Evolutionary conservation across 305 asterid genomes (phyloP).

Genomic region (Nicotiana rustica): DNA sequence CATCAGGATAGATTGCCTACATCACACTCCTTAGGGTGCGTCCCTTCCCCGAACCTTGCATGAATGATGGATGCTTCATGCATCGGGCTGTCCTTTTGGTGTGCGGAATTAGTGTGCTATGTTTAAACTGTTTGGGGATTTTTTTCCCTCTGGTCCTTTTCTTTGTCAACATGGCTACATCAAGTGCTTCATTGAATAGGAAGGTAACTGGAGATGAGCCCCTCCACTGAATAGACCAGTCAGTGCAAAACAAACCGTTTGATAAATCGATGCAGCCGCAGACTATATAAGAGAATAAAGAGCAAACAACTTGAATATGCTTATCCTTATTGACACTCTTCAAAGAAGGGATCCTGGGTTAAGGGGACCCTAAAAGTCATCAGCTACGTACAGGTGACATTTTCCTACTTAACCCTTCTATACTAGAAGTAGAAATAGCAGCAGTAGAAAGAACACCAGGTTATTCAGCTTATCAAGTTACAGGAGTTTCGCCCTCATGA

Average conservation of each 20-base stretch:
- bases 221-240: background rate
- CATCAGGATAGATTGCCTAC: too few relatives aligned
- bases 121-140: too few relatives aligned
- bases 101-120: too few relatives aligned
- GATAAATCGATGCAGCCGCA: background rate
- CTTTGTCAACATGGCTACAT: background rate
- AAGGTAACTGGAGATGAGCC: background rate
- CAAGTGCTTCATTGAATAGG: background rate
- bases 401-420: background rate
- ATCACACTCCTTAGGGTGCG: too few relatives aligned
- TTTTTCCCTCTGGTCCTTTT: background rate
- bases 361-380: background rate
- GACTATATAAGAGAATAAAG: background rate
- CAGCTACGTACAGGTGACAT: background rate
- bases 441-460: background rate
- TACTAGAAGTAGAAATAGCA: background rate
- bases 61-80: too few relatives aligned
- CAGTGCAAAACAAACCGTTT: too few relatives aligned
- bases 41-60: too few relatives aligned
- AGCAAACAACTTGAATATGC: background rate
- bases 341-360: background rate
- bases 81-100: too few relatives aligned
- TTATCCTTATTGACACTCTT: background rate
- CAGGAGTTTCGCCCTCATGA: background rate
- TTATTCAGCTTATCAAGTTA: conserved; percentile 6